Percentiles rank a stretch among this genome's conserved stretches.
Conservation (phyloP, 768 basidiomycete species). For the Calocera viscosa region DNA sequence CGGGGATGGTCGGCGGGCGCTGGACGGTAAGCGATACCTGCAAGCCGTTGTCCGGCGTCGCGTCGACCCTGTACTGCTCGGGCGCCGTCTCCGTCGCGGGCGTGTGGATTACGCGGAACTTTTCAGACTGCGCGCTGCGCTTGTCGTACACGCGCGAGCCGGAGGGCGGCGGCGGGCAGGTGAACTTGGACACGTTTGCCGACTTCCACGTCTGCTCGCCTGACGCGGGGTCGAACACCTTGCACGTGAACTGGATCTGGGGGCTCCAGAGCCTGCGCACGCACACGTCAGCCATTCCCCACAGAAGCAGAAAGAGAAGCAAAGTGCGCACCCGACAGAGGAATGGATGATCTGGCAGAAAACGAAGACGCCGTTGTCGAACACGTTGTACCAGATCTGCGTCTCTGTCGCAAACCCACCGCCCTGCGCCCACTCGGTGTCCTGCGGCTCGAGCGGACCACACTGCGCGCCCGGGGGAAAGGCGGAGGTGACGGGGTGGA, state of each 20-base stretch:
- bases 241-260: constrained; percentile 87
- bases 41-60: constrained; percentile 64
- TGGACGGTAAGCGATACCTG: constrained; percentile 65
- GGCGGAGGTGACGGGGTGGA: constrained; percentile 66
- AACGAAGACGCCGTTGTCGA: constrained; percentile 64
- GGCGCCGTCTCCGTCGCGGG: constrained; percentile 44
- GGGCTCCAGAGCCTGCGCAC: constrained; percentile 73
- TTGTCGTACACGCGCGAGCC: constrained; percentile 44
- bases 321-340: constrained; percentile 59
- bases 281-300: not conserved
- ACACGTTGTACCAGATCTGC: constrained; percentile 70
- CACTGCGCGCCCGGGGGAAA: constrained; percentile 45
- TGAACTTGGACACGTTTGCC: constrained; percentile 69
- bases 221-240: constrained; percentile 66
- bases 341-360: constrained; percentile 85
- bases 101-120: constrained; percentile 60
- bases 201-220: constrained; percentile 73
- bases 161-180: constrained; percentile 50
- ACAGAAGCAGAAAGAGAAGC: constrained; percentile 11
- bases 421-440: constrained; percentile 61
- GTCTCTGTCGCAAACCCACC: constrained; percentile 86
- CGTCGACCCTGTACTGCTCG: constrained; percentile 68
- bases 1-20: constrained; percentile 58
- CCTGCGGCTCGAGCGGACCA: constrained; percentile 62
- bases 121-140: constrained; percentile 72